Evolutionary conservation across 345 rosid species (phyloP).

Genomic region (Atalantia buxifolia): DNA sequence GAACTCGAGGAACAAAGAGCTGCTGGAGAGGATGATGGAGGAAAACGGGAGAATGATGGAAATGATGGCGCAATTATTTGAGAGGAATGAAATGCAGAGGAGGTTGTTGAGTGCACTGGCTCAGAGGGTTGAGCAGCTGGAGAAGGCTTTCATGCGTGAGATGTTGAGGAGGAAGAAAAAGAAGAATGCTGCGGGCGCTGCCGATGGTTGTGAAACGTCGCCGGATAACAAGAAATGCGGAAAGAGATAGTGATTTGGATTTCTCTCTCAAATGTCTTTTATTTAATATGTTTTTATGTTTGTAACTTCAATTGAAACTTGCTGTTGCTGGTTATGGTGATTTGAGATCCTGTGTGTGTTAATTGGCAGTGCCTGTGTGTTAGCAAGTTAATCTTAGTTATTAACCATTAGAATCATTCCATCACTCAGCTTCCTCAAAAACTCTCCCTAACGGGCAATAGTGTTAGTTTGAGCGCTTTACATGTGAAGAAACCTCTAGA

Average conservation of each 20-base stretch:
- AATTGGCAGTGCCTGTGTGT: not conserved
- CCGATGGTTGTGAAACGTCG: not conserved
- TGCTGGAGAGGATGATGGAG: conserved; percentile 46
- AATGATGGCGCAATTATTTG: conserved; percentile 41
- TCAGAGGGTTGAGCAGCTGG: conserved; percentile 54
- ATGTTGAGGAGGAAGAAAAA: conserved; percentile 41
- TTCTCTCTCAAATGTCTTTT: not conserved
- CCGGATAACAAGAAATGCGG: conserved; percentile 17
- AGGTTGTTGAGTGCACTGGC: conserved; percentile 37
- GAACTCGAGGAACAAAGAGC: conserved; percentile 23
- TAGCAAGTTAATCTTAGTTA: too few relatives aligned
- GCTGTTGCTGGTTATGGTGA: not conserved
- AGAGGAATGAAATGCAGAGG: conserved; percentile 50
- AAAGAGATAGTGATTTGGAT: conserved; percentile 1
- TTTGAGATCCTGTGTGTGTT: not conserved
- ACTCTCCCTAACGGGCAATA: too few relatives aligned
- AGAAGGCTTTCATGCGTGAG: conserved; percentile 47
- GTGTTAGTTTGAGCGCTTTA: too few relatives aligned
- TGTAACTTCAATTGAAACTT: not conserved
- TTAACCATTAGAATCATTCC: not conserved
- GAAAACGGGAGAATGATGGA: conserved; percentile 62
- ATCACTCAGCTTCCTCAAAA: not conserved
- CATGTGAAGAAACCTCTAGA: too few relatives aligned
- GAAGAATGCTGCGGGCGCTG: conserved; percentile 16
- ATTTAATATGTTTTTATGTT: not conserved